A percentile compares a stretch with the other conserved stretches of the same genome.
phyloP scores from a whole-genome alignment of 1,284 basidiomycete genomes.

The Boletus sp. region DNA sequence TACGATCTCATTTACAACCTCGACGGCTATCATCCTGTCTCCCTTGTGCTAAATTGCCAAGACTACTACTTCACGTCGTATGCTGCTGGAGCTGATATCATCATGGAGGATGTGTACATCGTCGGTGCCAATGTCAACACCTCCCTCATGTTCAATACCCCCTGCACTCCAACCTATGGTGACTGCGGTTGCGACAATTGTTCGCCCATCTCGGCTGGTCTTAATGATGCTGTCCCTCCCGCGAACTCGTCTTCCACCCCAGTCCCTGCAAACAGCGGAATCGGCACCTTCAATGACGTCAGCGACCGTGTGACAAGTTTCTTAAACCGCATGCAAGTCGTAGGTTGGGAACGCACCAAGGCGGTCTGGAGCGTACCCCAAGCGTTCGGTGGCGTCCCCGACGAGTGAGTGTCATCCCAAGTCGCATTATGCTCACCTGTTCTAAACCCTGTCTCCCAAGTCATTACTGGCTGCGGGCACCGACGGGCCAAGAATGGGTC shows the following conservation, averaged over 20 bases:
- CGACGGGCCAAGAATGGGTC: conserved; percentile 66
- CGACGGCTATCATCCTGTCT: conserved; percentile 75
- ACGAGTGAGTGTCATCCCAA: conserved; percentile 39
- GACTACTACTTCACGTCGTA: conserved; percentile 65
- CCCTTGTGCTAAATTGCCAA: conserved; percentile 74
- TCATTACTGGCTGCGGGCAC: conserved; percentile 66
- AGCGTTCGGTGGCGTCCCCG: conserved; percentile 58
- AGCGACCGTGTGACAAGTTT: conserved; percentile 62
- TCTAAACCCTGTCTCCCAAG: conserved; percentile 4
- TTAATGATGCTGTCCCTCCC: conserved; percentile 28
- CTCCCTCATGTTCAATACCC: conserved; percentile 49
- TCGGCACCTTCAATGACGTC: conserved; percentile 47
- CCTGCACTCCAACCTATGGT: conserved; percentile 62
- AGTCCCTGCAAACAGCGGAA: conserved; percentile 28
- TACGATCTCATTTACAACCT: conserved; percentile 64
- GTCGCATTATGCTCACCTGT: background rate
- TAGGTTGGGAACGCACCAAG: conserved; percentile 54
- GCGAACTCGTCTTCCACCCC: conserved; percentile 21
- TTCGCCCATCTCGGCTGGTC: conserved; percentile 33
- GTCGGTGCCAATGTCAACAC: conserved; percentile 69
- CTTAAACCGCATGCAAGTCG: conserved; percentile 47
- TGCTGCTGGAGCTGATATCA: conserved; percentile 57
- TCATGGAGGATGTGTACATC: conserved; percentile 55
- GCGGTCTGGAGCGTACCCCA: conserved; percentile 75
- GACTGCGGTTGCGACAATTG: conserved; percentile 68